Base-by-base conservation (phyloP, 768 basidiomycete genomes). In the Amanita pseudoporphyria region DNA sequence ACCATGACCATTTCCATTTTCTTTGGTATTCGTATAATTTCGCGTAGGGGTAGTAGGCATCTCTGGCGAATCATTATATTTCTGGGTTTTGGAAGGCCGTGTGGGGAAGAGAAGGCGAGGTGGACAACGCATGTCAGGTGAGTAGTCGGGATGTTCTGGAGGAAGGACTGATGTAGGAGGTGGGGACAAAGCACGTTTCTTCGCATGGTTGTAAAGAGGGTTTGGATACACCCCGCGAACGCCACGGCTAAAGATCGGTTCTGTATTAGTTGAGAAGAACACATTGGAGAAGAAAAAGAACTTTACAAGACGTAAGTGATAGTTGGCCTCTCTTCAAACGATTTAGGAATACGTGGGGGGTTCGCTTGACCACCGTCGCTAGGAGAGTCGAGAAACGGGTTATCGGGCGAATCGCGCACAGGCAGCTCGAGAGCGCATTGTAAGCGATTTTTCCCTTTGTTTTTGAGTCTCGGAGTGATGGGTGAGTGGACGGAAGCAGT, bases 271-370 rank as follows among this genome's bases (percentile, higher is more conserved):
- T n/a, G n/a, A n/a, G n/a, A n/a, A n/a, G n/a, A n/a, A 30, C 26
- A n/a, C 22, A n/a, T 36, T 9, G 14, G 35, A 21, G n/a, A n/a
- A 32, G 24, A 50, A 36, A 46, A 36, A 39, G 32, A 32, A 3
- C 77, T 83, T 58, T 62, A 87, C 84, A 87, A 87, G 41, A 87
- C 85, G 58, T 82, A 83, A 22, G 78, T 78, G 45, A 87, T 66
- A 2, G 74, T 84, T 0, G 81, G 79, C 56, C 73, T 74, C 60
- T 86, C 84, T 30, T 72, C 67, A 32, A 58, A 58, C 5, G 60
- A 65, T 38, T 62, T 64, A 12, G 76, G 74, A 0, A 71, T 70
- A 14, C 58, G 52, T n/a, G 67, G 64, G 56, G 58, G 47, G 21
- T 58, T 62, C 10, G 66, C 64, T 6, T 67, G 64, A 4, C 70